Evolutionary conservation across 1,284 basidiomycete species (phyloP), one percentile per base, ranked within the genome.

Genomic region (Paramarasmius palmivorus): DNA sequence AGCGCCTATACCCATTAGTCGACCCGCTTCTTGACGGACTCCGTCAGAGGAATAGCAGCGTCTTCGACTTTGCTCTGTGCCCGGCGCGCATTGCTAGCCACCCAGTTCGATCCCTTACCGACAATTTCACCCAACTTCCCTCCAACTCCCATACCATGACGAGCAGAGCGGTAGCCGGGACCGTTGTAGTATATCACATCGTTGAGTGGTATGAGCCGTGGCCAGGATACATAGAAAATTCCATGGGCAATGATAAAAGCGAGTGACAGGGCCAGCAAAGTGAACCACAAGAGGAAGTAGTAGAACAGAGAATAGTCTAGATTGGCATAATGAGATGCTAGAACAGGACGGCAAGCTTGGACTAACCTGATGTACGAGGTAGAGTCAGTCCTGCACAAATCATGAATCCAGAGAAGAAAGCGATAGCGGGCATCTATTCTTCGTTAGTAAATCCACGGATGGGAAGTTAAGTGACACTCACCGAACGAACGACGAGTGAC

Each of bases 201-300:
- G 53, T 87, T 86, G 10, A 90, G 86, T 2, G 93, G 89, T 60
- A 90, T 84, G 52, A 99, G 81, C 20, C 90, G 85, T n/a, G 96
- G 97, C 90, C 93, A 96, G 20, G 92, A 85, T 57, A 99, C 95
- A 67, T 95, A 98, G 59, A 89, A 82, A 60, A 93, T 82, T 38
- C 90, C 89, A 66, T 96, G 85, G 40, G 85, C 73, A 70, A 90
- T 67, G 62, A 96, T 90, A 72, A 90, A 92, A 44, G 75, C 60
- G 55, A 86, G 69, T 10, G 91, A 77, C 55, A 85, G 54, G 38
- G 79, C 64, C 51, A 89, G 76, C 37, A 95, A 65, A 47, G 77
- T 66, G 63, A 91, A 73, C 90, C 93, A 94, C 44, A 93, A 74
- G 61, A 89, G 63, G 71, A 92, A 85, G 73, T 93, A 93, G 67